Base-by-base conservation (phyloP, 768 basidiomycete genomes). In the Boletus rubroflammeus region DNA sequence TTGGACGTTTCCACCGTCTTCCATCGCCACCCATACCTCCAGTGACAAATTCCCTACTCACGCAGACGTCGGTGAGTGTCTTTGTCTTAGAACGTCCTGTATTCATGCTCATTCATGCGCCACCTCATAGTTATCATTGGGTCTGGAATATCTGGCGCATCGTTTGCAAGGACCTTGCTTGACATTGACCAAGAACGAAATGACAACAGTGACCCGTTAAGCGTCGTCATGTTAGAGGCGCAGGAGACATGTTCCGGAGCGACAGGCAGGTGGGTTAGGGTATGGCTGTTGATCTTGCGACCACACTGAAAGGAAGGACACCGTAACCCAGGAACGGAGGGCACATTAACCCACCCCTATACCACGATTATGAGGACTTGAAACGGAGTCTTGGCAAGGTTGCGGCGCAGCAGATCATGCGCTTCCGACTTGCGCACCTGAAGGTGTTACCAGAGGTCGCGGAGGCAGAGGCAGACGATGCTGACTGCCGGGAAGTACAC, bases 141-240 rank as follows among this genome's bases (percentile, higher is more conserved):
- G 7, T 78, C 79, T 19, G 82, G 82, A 5, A 80, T 84, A 59
- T 76, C 81, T 0, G 77, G 76, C 11, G 62, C 72, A 6, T 75
- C 78, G 0, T 71, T 76, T 44, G 74, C 73, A 3, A 72, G 77
- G 54, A 73, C 75, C 29, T 54, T 75, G 41, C 67, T 79, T 11
- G 58, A 59, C 11, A 29, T 56, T 50, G 68, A 70, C 61, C 61
- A 65, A 51, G 49, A 61, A 55, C 51, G 60, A 42, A 11, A 58
- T 51, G 47, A 62, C 17, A 29, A 50, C 54, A 58, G 53, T 15
- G 25, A 50, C 19, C 65, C 58, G 1, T 35, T 72, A 54, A 62
- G 63, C 26, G 67, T 87, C 5, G 76, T 84, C 43, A 75, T 86
- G 56, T 65, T 88, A 26, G 86, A 88, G 62, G 86, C 85, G 17